Conservation (phyloP, 441 rosid genomes). For the Arabidopsis hybrid region DNA sequence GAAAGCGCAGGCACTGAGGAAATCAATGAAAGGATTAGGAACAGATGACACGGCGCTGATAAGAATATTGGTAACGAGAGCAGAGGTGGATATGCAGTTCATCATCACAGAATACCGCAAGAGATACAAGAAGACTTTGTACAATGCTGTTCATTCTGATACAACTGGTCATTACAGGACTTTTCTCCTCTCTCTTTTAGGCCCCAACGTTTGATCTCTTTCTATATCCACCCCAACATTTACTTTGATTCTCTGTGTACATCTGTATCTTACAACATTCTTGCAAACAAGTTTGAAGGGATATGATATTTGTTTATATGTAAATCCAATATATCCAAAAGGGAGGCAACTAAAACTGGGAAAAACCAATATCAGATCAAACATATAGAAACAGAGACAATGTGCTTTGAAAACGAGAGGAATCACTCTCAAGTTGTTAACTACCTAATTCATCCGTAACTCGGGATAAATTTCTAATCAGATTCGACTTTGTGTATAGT, state of each 20-base stretch:
- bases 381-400: background rate
- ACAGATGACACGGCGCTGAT: constrained; percentile 67
- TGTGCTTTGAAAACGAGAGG: background rate
- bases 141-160: constrained; percentile 73
- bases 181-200: constrained; percentile 70
- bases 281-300: constrained; percentile 21
- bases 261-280: background rate
- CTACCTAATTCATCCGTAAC: background rate
- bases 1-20: constrained; percentile 58
- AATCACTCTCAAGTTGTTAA: constrained; percentile 1
- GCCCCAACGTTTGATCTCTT: constrained; percentile 43
- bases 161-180: constrained; percentile 68
- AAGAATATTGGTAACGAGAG: constrained; percentile 69
- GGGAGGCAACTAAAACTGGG: background rate
- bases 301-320: constrained; percentile 6
- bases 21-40: constrained; percentile 82
- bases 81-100: constrained; percentile 69
- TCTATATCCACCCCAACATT: background rate
- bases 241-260: constrained; percentile 2
- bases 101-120: constrained; percentile 63
- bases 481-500: constrained; percentile 50
- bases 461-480: background rate
- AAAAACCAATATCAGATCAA: background rate
- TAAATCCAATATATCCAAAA: background rate
- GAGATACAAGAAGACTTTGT: constrained; percentile 61